Evolutionary conservation across 345 rosid genomes (phyloP).

Genomic region (Nephelium lappaceum): DNA sequence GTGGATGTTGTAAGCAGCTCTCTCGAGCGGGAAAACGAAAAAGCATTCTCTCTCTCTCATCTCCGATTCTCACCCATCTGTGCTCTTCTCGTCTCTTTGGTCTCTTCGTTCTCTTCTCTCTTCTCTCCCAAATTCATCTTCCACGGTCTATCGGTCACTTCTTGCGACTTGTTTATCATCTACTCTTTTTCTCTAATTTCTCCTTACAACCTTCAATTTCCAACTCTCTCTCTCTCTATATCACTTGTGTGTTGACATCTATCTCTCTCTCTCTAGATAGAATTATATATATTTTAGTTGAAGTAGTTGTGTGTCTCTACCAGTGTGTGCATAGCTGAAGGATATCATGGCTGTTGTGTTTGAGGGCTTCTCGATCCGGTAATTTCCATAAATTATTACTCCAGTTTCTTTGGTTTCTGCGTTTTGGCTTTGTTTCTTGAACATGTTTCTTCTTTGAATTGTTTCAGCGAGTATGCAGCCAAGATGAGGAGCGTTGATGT

Average conservation of each 20-base stretch:
- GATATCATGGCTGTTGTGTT: slow-evolving; percentile 44
- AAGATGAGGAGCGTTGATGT: slow-evolving; percentile 48
- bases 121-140: slow-evolving; percentile 1
- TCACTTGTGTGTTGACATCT: not conserved
- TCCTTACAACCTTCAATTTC: not conserved
- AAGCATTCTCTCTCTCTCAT: slow-evolving; percentile 23
- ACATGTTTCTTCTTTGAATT: not conserved
- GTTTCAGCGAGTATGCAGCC: slow-evolving; percentile 52
- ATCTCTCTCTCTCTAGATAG: not conserved
- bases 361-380: slow-evolving; percentile 73
- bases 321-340: not conserved
- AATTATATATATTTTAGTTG: too few relatives aligned
- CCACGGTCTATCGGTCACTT: not conserved
- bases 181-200: not conserved
- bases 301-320: too few relatives aligned
- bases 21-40: slow-evolving; percentile 37
- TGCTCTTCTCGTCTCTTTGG: slow-evolving; percentile 12
- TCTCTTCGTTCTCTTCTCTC: not conserved
- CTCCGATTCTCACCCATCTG: slow-evolving; percentile 10
- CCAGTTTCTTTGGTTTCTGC: not conserved
- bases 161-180: too few relatives aligned
- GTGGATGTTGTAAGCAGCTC: slow-evolving; percentile 3
- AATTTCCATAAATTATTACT: not conserved
- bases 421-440: not conserved
- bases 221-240: too few relatives aligned